Evolutionary conservation across 2,329 filamentous ascomycete genomes (phyloP), one percentile per base, ranked within the genome.

Genomic region (Sporothrix globosa): DNA sequence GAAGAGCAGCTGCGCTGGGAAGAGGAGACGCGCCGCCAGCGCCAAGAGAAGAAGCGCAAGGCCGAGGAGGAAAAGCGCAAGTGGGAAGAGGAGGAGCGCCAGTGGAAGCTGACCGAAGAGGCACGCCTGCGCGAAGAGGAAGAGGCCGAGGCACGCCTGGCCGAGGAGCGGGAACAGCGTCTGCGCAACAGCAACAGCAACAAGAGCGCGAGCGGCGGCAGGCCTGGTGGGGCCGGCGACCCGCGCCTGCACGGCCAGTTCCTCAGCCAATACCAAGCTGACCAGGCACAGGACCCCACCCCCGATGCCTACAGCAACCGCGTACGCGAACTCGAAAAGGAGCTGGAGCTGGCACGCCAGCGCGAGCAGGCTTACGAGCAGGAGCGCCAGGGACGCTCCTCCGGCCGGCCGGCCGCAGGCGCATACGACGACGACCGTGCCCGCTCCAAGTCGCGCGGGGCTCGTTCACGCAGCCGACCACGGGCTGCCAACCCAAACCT

Each of bases 231-330:
- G 2, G 53, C 63, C 34, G 68, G 87, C 76, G 90, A 93, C 75
- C 84, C 85, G 50, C 87, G 90, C 73, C 83, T 97, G 27, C 90
- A 90, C 72, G 93, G 93, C 2, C 93, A 97, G 77, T 94, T 90
- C 75, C 85, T 97, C 67, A 95, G 92, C 77, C 91, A 97, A 77
- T 97, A 97, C 78, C 91, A 92, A 78, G 88, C 90, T 24, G 90
- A 92, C 74, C 88, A 91, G 77, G 79, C 58, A 83, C 34, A 21
- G 30, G 44, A 54, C 50, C 9, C 53, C 24, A 77, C 76, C 75
- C 5, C 65, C 21, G 61, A 69, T 11, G 82, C 83, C 69, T 85
- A 95, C 78, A 87, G 84, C 73, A 86, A 85, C 73, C 88, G 93
- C 53, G 90, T 97, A 73, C 87, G 87, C 75, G 90, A 97, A 77